phyloP scores from a whole-genome alignment of 805 yeast species.

The Suhomyces canberraensis region DNA sequence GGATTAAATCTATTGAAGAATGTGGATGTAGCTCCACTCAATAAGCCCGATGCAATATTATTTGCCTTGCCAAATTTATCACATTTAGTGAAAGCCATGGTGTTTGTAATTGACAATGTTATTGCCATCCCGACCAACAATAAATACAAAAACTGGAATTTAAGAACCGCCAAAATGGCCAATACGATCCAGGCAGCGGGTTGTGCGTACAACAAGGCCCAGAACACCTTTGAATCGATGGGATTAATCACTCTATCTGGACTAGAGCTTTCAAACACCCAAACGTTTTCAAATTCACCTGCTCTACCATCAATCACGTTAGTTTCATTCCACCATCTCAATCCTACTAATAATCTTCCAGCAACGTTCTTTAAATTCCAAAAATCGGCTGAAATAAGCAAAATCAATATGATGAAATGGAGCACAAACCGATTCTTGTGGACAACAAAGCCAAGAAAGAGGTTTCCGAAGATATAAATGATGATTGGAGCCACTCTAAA shows the following conservation, averaged over 20 bases:
- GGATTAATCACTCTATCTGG: slow-evolving; percentile 75
- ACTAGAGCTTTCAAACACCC: slow-evolving; percentile 89
- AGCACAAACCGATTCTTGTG: slow-evolving; percentile 49
- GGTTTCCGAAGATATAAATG: slow-evolving; percentile 66
- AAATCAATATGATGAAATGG: slow-evolving; percentile 73
- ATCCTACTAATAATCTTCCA: slow-evolving; percentile 85
- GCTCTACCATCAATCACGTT: slow-evolving; percentile 41
- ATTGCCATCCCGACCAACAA: slow-evolving; percentile 65
- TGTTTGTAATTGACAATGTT: slow-evolving; percentile 72
- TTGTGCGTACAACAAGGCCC: slow-evolving; percentile 72
- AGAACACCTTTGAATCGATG: slow-evolving; percentile 84
- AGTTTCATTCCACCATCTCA: slow-evolving; percentile 95
- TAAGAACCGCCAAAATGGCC: slow-evolving; percentile 74
- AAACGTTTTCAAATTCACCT: slow-evolving; percentile 59
- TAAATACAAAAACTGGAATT: slow-evolving; percentile 67
- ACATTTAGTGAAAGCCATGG: slow-evolving; percentile 87
- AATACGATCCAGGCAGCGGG: slow-evolving; percentile 76
- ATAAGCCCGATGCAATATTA: slow-evolving; percentile 54
- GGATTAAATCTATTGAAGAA: slow-evolving; percentile 49
- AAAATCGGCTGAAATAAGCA: slow-evolving; percentile 83
- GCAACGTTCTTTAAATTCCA: slow-evolving; percentile 92
- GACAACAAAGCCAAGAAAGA: slow-evolving; percentile 50
- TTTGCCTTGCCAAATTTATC: slow-evolving; percentile 90
- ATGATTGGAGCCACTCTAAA: slow-evolving; percentile 63
- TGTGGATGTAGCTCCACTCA: slow-evolving; percentile 50